These are phyloP conservation scores for Russula emetica DNA, from an alignment of 768 basidiomycete genomes.

Conservation along the genomic window DNA sequence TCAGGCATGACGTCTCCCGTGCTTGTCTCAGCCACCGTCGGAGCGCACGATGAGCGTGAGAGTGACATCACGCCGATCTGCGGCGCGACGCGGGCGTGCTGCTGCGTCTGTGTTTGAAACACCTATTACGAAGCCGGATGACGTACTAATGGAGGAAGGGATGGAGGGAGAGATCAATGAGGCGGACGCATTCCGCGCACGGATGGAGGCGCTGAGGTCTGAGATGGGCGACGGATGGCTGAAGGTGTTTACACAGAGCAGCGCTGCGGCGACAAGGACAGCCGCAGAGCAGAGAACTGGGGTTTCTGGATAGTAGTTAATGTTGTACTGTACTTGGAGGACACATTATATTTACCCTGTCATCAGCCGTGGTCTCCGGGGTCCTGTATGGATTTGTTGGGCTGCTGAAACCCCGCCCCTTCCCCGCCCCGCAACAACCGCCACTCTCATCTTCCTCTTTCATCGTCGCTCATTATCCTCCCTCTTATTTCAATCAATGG, in stretches of 20 bases:
- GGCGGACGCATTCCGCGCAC: slow-evolving; percentile 68
- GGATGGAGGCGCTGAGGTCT: slow-evolving; percentile 75
- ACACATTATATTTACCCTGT: background rate
- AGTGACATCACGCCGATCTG: slow-evolving; percentile 37
- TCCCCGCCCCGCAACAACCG: slow-evolving; percentile 1
- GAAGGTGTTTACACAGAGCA: slow-evolving; percentile 74
- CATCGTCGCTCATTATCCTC: slow-evolving; percentile 61
- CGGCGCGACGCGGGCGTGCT: slow-evolving; percentile 47
- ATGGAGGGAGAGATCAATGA: slow-evolving; percentile 41
- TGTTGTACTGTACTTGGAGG: background rate
- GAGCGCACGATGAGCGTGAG: slow-evolving; percentile 23
- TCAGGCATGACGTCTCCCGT: slow-evolving; percentile 11
- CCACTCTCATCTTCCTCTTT: slow-evolving; percentile 28
- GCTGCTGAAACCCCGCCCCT: background rate
- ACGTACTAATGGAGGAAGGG: slow-evolving; percentile 29
- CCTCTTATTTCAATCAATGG: slow-evolving; percentile 52
- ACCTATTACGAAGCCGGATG: slow-evolving; percentile 31
- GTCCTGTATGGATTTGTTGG: background rate
- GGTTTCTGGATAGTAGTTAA: slow-evolving; percentile 5
- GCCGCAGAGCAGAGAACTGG: slow-evolving; percentile 1
- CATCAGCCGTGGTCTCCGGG: slow-evolving; percentile 1
- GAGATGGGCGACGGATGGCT: slow-evolving; percentile 92
- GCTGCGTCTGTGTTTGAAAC: slow-evolving; percentile 64
- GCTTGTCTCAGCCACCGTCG: slow-evolving; percentile 29
- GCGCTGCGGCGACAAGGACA: slow-evolving; percentile 24